Evolutionary conservation across 169 alveolate species (phyloP).

Genomic region (Eimeria praecox): DNA sequence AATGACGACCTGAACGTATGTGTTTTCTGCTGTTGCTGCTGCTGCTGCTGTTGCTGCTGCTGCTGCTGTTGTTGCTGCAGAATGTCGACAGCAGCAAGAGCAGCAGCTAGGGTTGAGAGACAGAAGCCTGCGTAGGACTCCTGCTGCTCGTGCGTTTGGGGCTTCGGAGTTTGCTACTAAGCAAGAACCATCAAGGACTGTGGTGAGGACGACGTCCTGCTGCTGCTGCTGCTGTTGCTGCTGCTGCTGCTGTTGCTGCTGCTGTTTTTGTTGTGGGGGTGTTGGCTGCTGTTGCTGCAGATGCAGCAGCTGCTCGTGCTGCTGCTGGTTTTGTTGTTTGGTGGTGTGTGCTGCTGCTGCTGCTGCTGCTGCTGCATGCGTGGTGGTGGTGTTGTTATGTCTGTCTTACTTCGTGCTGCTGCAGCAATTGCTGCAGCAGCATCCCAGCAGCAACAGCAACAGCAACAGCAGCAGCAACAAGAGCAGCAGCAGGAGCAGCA

Average conservation of each 20-base stretch:
- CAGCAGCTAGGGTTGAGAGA: slow-evolving; percentile 71
- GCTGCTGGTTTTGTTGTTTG: neutral
- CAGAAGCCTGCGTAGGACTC: slow-evolving; percentile 44
- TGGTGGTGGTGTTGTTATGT: neutral
- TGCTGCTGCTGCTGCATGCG: slow-evolving; percentile 10
- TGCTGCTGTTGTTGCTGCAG: slow-evolving; percentile 28
- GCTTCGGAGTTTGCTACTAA: neutral
- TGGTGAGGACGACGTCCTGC: neutral
- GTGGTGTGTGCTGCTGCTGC: slow-evolving; percentile 10
- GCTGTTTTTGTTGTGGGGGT: neutral
- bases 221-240: neutral
- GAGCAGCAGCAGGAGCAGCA: neutral
- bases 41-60: neutral
- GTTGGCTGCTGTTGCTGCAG: neutral
- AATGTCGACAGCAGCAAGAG: slow-evolving; percentile 76
- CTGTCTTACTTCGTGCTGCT: neutral
- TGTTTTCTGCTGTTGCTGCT: neutral
- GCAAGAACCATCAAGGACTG: neutral
- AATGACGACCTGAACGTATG: too few relatives aligned
- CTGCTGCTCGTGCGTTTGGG: neutral
- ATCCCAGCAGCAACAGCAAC: neutral
- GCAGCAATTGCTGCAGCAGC: slow-evolving; percentile 15
- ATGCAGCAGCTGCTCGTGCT: neutral
- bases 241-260: neutral
- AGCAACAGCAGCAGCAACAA: neutral